A percentile compares a stretch with the other conserved stretches of the same genome.
Conservation (phyloP, 805 yeast genomes). For the Metschnikowia reukaufii region DNA sequence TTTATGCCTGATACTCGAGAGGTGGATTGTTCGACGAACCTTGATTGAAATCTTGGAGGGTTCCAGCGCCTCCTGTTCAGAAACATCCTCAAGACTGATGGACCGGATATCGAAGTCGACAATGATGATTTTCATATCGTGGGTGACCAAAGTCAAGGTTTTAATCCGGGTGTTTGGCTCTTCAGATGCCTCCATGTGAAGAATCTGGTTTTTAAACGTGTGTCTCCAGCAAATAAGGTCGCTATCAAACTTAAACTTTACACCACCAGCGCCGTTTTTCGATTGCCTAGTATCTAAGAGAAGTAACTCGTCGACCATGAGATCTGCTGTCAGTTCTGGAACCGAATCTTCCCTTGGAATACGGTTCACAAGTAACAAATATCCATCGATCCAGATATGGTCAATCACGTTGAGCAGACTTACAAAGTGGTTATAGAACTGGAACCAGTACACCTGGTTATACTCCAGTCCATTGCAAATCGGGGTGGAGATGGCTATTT, state of each 20-base stretch:
- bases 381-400: constrained; percentile 39
- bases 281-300: constrained; percentile 33
- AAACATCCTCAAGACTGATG: constrained; percentile 8
- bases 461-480: constrained; percentile 14
- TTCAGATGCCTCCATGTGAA: constrained; percentile 20
- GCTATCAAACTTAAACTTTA: constrained; percentile 33
- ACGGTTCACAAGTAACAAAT: constrained; percentile 35
- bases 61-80: constrained; percentile 2
- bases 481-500: constrained; percentile 20
- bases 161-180: neutral
- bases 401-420: constrained; percentile 35
- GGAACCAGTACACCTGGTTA: constrained; percentile 42
- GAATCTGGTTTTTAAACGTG: constrained; percentile 27
- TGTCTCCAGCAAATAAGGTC: constrained; percentile 43
- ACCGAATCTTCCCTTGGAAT: constrained; percentile 18
- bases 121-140: constrained; percentile 29
- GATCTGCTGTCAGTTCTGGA: constrained; percentile 14
- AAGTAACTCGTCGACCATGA: constrained; percentile 35
- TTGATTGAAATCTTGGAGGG: constrained; percentile 30
- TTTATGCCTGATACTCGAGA: constrained; percentile 31
- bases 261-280: constrained; percentile 35
- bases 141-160: constrained; percentile 29
- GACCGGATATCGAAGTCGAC: constrained; percentile 23
- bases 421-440: constrained; percentile 32
- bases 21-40: constrained; percentile 33